Percentiles rank a stretch among this genome's conserved stretches.
Conservation (phyloP, 495 filamentous ascomycete genomes). For the Aspergillus steynii region DNA sequence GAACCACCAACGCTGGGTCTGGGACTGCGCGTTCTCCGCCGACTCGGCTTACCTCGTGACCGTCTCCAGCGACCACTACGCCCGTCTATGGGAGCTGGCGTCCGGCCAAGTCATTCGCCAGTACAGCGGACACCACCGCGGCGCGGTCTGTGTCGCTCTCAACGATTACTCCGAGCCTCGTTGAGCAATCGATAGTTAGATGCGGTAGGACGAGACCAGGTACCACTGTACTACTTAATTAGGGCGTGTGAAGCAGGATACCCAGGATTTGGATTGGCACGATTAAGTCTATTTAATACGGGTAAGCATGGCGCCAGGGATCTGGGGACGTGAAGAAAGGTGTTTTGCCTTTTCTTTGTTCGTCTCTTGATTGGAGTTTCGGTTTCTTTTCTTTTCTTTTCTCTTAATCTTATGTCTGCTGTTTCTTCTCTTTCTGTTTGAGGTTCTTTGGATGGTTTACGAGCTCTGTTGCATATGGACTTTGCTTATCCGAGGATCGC, state of each 20-base stretch:
- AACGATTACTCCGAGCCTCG: conserved; percentile 90
- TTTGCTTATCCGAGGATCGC: neutral
- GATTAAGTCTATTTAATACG: conserved; percentile 15
- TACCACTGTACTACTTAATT: neutral
- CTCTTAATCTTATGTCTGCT: conserved; percentile 4
- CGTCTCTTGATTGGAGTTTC: conserved; percentile 6
- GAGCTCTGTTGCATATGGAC: neutral
- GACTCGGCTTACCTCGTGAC: conserved; percentile 98
- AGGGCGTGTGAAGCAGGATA: neutral
- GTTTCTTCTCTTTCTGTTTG: conserved; percentile 2
- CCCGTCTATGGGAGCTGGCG: conserved; percentile 89
- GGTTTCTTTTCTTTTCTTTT: conserved; percentile 10
- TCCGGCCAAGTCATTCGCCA: conserved; percentile 88
- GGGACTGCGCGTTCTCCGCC: conserved; percentile 98
- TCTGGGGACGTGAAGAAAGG: conserved; percentile 3
- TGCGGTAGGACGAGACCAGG: neutral
- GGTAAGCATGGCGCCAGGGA: conserved; percentile 29
- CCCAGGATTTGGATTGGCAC: conserved; percentile 4
- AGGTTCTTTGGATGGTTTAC: neutral
- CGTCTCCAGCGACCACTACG: conserved; percentile 95
- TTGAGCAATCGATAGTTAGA: conserved; percentile 15
- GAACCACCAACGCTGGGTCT: conserved; percentile 98
- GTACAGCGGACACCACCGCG: conserved; percentile 96
- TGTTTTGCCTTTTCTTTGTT: neutral
- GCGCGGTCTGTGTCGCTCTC: conserved; percentile 91